A percentile compares a stretch with the other conserved stretches of the same genome.
phyloP scores from a whole-genome alignment of 176 grass and related monocot genomes.

The maize (Zea mays) region DNA sequence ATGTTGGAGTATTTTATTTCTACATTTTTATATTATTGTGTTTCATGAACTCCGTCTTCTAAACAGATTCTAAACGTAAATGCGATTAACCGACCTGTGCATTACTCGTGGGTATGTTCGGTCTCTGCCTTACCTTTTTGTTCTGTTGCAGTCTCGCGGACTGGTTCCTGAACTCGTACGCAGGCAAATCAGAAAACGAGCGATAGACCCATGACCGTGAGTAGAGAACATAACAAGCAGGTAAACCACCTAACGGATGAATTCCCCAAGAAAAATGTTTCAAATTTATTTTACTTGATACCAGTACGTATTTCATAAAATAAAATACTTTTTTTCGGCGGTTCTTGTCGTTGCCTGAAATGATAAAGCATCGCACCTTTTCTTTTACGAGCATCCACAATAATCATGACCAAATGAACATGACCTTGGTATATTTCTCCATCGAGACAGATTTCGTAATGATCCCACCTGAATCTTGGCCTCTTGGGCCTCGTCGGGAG shows the following conservation, averaged over 20 bases:
- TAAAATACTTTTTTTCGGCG: too few relatives aligned
- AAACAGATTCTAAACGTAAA: background rate
- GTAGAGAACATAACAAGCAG: background rate
- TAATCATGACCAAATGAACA: background rate
- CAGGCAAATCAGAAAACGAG: background rate
- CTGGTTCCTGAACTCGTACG: background rate
- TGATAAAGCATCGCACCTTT: background rate
- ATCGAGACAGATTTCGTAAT: background rate
- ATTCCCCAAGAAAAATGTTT: background rate
- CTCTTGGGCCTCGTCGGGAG: background rate
- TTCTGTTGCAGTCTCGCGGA: background rate
- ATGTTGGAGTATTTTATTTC: background rate
- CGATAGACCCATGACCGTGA: background rate
- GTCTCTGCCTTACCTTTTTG: background rate
- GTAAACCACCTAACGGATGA: background rate
- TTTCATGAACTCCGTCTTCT: background rate
- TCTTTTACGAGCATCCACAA: slow-evolving; percentile 1
- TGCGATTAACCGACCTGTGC: background rate
- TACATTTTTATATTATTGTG: background rate
- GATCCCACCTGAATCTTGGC: slow-evolving; percentile 16
- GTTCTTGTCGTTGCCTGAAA: background rate
- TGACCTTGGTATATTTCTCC: background rate
- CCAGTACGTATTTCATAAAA: too few relatives aligned
- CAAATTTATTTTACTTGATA: background rate
- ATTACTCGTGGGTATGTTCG: background rate